phyloP scores from a whole-genome alignment of 2,329 filamentous ascomycete species.

The Pseudogymnoascus sp. region DNA sequence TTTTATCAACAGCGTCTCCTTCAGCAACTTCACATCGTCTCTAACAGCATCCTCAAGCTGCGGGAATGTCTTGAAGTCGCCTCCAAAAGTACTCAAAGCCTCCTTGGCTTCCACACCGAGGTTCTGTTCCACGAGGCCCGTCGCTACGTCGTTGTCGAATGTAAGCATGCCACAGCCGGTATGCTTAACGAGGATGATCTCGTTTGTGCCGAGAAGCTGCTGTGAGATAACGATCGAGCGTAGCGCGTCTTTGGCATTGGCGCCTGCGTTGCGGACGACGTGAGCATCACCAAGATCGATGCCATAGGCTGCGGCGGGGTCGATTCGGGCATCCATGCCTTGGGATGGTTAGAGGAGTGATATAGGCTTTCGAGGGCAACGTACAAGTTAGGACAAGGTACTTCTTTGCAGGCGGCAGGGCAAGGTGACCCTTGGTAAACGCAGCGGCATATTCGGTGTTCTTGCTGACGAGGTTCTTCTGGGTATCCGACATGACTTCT shows the following conservation, averaged over 20 bases:
- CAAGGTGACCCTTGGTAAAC: slow-evolving; percentile 60
- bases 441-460: slow-evolving; percentile 49
- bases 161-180: slow-evolving; percentile 67
- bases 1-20: slow-evolving; percentile 49
- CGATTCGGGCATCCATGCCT: slow-evolving; percentile 73
- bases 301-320: slow-evolving; percentile 61
- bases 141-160: slow-evolving; percentile 52
- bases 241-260: slow-evolving; percentile 57
- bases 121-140: slow-evolving; percentile 48
- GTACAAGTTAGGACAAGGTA: slow-evolving; percentile 43
- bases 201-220: slow-evolving; percentile 67
- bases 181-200: slow-evolving; percentile 47
- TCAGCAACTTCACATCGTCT: slow-evolving; percentile 58
- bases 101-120: slow-evolving; percentile 36
- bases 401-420: slow-evolving; percentile 61
- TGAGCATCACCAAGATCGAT: slow-evolving; percentile 70
- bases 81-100: slow-evolving; percentile 12
- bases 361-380: not conserved
- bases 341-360: slow-evolving; percentile 41
- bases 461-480: slow-evolving; percentile 46
- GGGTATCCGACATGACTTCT: slow-evolving; percentile 25
- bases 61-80: slow-evolving; percentile 37
- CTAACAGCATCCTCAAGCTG: slow-evolving; percentile 56
- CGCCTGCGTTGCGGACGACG: slow-evolving; percentile 68
- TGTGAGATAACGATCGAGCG: slow-evolving; percentile 71